Base-by-base conservation (phyloP, 179 eudicot species). In the Beta lomatogona region DNA sequence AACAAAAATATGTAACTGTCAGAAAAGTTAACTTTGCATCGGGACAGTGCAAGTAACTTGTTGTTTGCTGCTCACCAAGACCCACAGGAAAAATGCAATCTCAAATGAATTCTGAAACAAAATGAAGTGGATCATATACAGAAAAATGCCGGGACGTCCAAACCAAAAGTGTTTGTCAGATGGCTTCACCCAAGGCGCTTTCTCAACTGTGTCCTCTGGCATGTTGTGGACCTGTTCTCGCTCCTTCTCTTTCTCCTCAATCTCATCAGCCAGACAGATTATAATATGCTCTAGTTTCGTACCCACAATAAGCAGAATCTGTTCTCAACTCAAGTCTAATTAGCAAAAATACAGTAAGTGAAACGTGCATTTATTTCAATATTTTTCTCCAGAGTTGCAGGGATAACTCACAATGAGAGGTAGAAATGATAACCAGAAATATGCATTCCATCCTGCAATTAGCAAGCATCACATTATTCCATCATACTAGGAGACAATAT, bases 71-170 rank as follows among this genome's bases (percentile, higher is more conserved):
- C 93, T 89, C 87, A 96, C 99, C 94, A 88, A 88, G 67, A 96
- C 92, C 99, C 99, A 96, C 64, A 93, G 81, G 78, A 96, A 89
- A 90, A 96, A 96, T 5, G 92, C 99, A n/a, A 93, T 89, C 83
- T 96, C 99, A 61, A 94, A 96, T 4, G 99, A 86, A 82, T 96
- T 96, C 84, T 96, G 99, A 79, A 96, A 96, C 84, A 96, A 77
- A 80, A 96, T 94, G 91, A 96, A 96, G 90, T 94, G 99, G 67
- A 96, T 92, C 90, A 94, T 77, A 85, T 92, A 91, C 8, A 96
- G 87, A 79, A 96, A 89, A 73, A 96, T 83, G 53, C 10, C 64
- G 7, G 99, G 99, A 22, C 86, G 87, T 78, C 88, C 83, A 66
- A 93, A 94, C 98, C 98, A 94, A 82, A 96, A 94, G 82, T 90